Percentiles rank a stretch among this genome's conserved stretches.
These are phyloP conservation scores for Ensete ventricosum DNA, from an alignment of 176 grass and related monocot species.

Conservation along the genomic window DNA sequence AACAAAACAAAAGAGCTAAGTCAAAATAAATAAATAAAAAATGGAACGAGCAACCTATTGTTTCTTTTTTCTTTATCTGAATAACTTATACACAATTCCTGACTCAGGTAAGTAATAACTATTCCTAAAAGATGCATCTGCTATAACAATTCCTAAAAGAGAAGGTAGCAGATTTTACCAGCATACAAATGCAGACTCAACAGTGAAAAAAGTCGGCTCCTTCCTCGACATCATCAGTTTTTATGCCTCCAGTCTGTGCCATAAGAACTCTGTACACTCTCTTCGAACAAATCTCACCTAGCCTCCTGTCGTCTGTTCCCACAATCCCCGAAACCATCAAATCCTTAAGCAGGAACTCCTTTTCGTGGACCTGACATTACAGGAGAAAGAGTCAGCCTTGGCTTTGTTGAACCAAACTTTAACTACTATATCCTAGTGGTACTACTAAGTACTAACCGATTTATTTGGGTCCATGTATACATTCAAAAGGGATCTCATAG, in stretches of 20 bases:
- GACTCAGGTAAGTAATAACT: too few species aligned
- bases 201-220: constrained; percentile 30
- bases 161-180: too few species aligned
- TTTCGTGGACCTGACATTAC: constrained; percentile 49
- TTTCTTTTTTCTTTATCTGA: too few species aligned
- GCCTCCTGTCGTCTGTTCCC: constrained; percentile 40
- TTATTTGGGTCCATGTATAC: constrained; percentile 73
- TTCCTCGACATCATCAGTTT: constrained; percentile 40
- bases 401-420: background rate
- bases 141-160: too few species aligned
- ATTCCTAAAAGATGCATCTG: too few species aligned
- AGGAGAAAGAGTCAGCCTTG: constrained; percentile 15
- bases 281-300: constrained; percentile 61
- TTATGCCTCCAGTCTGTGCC: constrained; percentile 42
- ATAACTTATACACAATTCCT: too few species aligned
- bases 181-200: background rate
- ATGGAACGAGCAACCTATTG: too few species aligned
- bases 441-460: constrained; percentile 57
- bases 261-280: constrained; percentile 64
- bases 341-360: constrained; percentile 66
- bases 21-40: too few species aligned
- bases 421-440: background rate
- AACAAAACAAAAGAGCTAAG: too few species aligned
- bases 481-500: constrained; percentile 74
- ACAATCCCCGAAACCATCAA: constrained; percentile 36